Percentiles rank a stretch among this genome's conserved stretches.
These are phyloP conservation scores for Beauveria sp. DNA, from an alignment of 2,329 filamentous ascomycete genomes.

Conservation along the genomic window DNA sequence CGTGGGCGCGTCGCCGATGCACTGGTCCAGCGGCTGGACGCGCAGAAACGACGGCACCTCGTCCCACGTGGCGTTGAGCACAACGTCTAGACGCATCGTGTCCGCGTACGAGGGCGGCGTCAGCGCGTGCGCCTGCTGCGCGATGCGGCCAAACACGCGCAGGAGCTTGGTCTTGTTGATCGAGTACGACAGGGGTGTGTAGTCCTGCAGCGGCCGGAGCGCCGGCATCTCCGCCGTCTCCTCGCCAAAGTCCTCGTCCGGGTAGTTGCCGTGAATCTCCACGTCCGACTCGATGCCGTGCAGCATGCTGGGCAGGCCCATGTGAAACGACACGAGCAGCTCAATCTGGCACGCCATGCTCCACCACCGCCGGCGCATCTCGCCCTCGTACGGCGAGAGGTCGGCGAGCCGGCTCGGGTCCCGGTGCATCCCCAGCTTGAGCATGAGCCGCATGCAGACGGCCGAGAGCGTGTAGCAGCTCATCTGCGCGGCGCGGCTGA, in stretches of 20 bases:
- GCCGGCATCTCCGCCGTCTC: constrained; percentile 47
- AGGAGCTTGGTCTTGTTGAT: constrained; percentile 43
- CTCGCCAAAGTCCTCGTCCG: constrained; percentile 58
- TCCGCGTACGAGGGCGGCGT: constrained; percentile 40
- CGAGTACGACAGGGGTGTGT: constrained; percentile 50
- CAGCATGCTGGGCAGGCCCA: constrained; percentile 61
- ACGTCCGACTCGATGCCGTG: constrained; percentile 57
- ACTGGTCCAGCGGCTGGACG: constrained; percentile 39
- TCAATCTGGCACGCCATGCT: constrained; percentile 52
- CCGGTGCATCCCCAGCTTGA: constrained; percentile 52
- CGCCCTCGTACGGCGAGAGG: constrained; percentile 44
- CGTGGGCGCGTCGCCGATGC: constrained; percentile 39
- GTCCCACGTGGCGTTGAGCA: constrained; percentile 38
- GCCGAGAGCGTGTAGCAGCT: constrained; percentile 46
- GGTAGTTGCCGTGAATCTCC: constrained; percentile 51
- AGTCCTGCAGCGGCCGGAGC: constrained; percentile 48
- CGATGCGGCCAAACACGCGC: constrained; percentile 42
- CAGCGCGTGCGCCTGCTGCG: constrained; percentile 41
- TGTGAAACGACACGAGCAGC: constrained; percentile 57
- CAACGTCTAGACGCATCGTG: constrained; percentile 39
- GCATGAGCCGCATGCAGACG: constrained; percentile 44
- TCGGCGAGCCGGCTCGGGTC: constrained; percentile 44
- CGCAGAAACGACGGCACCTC: constrained; percentile 41
- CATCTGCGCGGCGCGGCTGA: constrained; percentile 43
- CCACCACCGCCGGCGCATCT: constrained; percentile 49